Evolutionary conservation across 2,329 filamentous ascomycete species (phyloP), one percentile per base, ranked within the genome.

Genomic region (Pleomassaria siparia): DNA sequence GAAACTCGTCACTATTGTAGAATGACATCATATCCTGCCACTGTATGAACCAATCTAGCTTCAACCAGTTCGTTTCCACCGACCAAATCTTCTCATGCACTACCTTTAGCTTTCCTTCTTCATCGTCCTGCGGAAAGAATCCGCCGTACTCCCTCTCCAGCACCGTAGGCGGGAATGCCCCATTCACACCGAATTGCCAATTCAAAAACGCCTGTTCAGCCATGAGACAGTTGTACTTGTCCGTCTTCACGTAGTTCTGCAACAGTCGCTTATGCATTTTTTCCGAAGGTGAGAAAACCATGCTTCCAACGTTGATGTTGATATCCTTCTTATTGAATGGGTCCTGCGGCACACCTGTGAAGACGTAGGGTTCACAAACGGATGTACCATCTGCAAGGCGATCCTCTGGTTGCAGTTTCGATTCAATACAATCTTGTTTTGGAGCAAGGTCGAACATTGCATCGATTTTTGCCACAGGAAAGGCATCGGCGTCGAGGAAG

Each of bases 11-110:
- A 20, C 63, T 54, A 7, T 28, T 44, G 41, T 64, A 67, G 43
- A 64, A 66, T 8, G 9, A 6, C 20, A 58, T 15, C 63, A 67
- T 63, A 18, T 63, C 60, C 28, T 42, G 37, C 63, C 64, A 67
- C 1, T 46, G 47, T 3, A 33, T 35, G 7, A 52, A 48, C 64
- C 64, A 67, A 26, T 66, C 64, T 3, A 49, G 40, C 35, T 50
- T 60, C 54, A 63, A 44, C 58, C 57, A 62, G 2, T 52, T 53
- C 3, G 42, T 43, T 8, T 55, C 50, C 10, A 46, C 49, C 0
- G 40, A 46, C 66, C 66, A 70, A 2, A 70, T 47, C 54, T 70
- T 70, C 53, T 67, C 66, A 50, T 70, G 67, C 25, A 70, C 59
- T 7, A 70, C 58, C 43, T 66, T 68, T 43, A 67, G 50, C 28